Conservation (phyloP, 2,329 filamentous ascomycete genomes). For the Phoma sp. region DNA sequence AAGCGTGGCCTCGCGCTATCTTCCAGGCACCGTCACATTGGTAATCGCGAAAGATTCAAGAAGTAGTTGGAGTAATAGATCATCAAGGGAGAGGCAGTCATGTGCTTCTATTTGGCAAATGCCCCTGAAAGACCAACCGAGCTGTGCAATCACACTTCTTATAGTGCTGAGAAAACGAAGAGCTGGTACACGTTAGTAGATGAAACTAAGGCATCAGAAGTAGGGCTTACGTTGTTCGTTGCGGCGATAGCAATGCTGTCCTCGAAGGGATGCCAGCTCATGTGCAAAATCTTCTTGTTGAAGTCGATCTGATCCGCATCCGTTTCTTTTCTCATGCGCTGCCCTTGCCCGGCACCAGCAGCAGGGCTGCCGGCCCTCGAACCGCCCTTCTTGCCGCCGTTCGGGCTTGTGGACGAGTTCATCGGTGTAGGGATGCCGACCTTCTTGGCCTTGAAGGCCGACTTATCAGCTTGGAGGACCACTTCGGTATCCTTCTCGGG, state of each 20-base stretch:
- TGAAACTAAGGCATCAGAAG: neutral
- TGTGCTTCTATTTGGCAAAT: constrained; percentile 37
- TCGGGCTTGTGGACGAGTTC: constrained; percentile 78
- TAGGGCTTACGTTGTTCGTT: constrained; percentile 90
- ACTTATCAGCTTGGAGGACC: constrained; percentile 96
- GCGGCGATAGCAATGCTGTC: constrained; percentile 99
- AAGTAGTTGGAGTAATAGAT: constrained; percentile 37
- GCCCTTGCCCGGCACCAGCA: constrained; percentile 75
- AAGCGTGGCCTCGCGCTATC: constrained; percentile 39
- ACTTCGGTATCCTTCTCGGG: constrained; percentile 96
- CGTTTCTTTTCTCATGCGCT: constrained; percentile 98
- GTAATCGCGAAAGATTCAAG: constrained; percentile 34
- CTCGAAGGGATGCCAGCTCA: constrained; percentile 99
- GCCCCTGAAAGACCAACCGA: constrained; percentile 31
- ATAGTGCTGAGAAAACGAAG: constrained; percentile 63
- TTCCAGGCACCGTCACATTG: constrained; percentile 35
- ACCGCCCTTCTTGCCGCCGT: constrained; percentile 80
- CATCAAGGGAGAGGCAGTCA: constrained; percentile 34
- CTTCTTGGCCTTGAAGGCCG: constrained; percentile 99
- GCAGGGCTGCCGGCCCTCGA: constrained; percentile 89
- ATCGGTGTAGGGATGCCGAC: constrained; percentile 97
- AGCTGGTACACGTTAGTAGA: constrained; percentile 48
- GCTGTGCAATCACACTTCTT: constrained; percentile 34
- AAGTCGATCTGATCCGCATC: constrained; percentile 99
- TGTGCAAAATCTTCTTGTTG: constrained; percentile 99